Evolutionary conservation across 2,329 filamentous ascomycete species (phyloP).

Genomic region (Tolypocladium ophioglossoides): DNA sequence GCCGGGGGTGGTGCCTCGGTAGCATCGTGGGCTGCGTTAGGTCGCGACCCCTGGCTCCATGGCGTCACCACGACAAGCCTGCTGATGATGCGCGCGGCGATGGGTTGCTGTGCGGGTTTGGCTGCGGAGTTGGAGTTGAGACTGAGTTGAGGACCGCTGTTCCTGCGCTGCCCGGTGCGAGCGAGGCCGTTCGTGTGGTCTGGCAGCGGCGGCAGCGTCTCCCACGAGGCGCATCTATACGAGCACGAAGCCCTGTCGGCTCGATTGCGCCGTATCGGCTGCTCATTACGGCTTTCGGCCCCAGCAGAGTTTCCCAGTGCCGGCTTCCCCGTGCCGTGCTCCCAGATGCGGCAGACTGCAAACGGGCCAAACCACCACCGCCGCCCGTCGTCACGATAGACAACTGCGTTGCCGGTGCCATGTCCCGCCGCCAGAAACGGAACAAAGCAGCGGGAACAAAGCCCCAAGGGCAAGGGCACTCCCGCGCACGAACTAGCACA

Average conservation of each 20-base stretch:
- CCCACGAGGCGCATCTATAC: neutral
- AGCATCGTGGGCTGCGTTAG: neutral
- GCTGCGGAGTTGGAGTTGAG: no score
- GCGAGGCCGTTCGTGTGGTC: no score
- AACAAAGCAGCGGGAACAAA: neutral
- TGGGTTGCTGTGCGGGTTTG: no score
- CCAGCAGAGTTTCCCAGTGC: neutral
- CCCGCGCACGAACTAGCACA: no score
- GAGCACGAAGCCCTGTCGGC: neutral
- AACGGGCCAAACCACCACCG: neutral
- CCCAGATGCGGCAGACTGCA: neutral
- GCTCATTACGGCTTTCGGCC: neutral
- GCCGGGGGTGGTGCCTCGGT: neutral
- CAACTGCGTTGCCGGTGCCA: neutral
- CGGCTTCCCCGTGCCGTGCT: neutral
- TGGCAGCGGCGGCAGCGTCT: no score
- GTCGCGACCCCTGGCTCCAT: constrained; percentile 10
- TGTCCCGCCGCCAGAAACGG: neutral
- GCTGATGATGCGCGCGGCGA: no score
- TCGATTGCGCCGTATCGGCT: neutral
- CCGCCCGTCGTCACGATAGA: neutral
- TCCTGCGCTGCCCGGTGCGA: neutral
- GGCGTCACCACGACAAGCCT: constrained; percentile 7
- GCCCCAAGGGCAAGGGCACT: no score
- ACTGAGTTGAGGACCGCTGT: neutral